Conservation (phyloP, 495 filamentous ascomycete species). For the Aspergillus ellipticus region DNA sequence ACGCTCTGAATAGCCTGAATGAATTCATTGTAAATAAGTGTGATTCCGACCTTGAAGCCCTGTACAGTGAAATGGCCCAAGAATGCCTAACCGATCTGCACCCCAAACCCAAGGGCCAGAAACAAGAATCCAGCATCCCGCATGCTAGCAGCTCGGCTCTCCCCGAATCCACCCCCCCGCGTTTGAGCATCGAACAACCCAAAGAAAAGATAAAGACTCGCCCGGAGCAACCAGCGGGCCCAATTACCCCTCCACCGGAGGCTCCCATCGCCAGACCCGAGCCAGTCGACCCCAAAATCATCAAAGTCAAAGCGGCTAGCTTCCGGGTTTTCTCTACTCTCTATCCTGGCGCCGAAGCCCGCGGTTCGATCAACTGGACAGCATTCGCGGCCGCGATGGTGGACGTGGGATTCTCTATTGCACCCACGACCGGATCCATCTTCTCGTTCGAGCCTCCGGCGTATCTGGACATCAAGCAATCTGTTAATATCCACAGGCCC, state of each 20-base stretch:
- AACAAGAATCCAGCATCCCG: too few relatives aligned
- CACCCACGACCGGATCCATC: conserved; percentile 11
- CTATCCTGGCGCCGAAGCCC: conserved; percentile 20
- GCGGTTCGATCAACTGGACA: conserved; percentile 28
- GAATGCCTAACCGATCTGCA: too few relatives aligned
- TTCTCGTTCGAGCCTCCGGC: not conserved
- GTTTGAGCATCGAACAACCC: too few relatives aligned
- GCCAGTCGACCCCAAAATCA: conserved; percentile 3
- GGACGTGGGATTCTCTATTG: conserved; percentile 18
- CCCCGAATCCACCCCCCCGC: too few relatives aligned
- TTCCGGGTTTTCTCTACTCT: conserved; percentile 28
- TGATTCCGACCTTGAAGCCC: too few relatives aligned
- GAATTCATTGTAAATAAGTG: conserved; percentile 27
- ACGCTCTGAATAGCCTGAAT: conserved; percentile 27
- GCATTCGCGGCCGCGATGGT: conserved; percentile 33
- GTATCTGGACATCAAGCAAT: not conserved
- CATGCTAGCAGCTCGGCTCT: too few relatives aligned
- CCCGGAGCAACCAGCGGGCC: too few relatives aligned
- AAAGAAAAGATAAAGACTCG: too few relatives aligned
- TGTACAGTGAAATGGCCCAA: too few relatives aligned
- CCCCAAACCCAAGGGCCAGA: too few relatives aligned
- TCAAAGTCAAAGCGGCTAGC: conserved; percentile 23
- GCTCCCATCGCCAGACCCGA: too few relatives aligned
- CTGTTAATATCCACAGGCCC: conserved; percentile 10
- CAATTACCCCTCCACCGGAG: conserved; percentile 15